These are phyloP conservation scores for Botrytis pseudocinerea DNA, from an alignment of 2,329 filamentous ascomycete species.

Conservation along the genomic window DNA sequence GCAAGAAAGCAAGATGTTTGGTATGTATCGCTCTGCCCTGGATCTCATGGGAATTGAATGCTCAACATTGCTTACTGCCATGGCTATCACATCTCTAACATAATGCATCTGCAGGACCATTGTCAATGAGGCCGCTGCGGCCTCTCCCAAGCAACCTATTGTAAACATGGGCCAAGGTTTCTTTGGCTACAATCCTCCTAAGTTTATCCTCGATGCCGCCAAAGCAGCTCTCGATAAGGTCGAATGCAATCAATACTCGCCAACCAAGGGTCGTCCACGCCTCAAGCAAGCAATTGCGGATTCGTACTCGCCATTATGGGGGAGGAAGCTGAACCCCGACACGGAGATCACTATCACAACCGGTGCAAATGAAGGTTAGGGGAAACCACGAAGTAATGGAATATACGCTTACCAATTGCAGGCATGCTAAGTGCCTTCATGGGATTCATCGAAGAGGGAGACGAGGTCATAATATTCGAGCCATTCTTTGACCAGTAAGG, in stretches of 20 bases:
- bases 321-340: conserved; percentile 77
- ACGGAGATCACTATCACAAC: conserved; percentile 95
- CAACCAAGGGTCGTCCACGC: conserved; percentile 87
- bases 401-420: conserved; percentile 35
- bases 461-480: conserved; percentile 97
- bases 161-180: conserved; percentile 69
- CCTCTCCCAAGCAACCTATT: conserved; percentile 63
- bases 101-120: conserved; percentile 53
- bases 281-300: conserved; percentile 91
- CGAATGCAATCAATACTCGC: conserved; percentile 98
- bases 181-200: conserved; percentile 91
- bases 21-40: conserved; percentile 42
- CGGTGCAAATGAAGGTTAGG: conserved; percentile 73
- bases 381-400: neutral
- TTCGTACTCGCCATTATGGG: conserved; percentile 89
- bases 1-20: conserved; percentile 59
- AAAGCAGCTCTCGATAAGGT: conserved; percentile 86
- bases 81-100: conserved; percentile 5
- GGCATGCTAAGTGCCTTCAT: conserved; percentile 97
- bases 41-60: neutral
- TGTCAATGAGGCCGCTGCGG: conserved; percentile 64
- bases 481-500: conserved; percentile 94
- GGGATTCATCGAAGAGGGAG: conserved; percentile 90
- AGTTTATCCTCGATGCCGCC: conserved; percentile 87
- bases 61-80: neutral